Conservation (phyloP, 2,329 filamentous ascomycete species). For the Trichoderma harzianum region DNA sequence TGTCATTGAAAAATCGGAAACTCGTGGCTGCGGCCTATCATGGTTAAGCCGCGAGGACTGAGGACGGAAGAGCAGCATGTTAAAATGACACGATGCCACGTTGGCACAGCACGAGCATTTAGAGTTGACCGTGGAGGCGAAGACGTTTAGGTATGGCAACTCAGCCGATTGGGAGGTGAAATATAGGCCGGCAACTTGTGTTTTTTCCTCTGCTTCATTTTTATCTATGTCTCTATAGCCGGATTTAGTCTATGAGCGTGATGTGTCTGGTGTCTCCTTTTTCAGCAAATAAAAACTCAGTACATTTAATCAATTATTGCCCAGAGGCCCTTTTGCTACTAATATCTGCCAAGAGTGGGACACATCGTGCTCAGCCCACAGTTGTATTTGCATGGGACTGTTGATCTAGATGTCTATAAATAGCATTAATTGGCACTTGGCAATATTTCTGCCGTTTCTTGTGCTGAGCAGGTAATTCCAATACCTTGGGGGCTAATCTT, state of each 20-base stretch:
- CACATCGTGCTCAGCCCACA: neutral
- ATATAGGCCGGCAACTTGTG: constrained; percentile 20
- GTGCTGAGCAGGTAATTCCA: neutral
- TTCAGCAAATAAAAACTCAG: constrained; percentile 10
- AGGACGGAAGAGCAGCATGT: constrained; percentile 8
- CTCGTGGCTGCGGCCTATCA: neutral
- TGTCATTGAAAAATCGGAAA: neutral
- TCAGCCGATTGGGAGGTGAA: constrained; percentile 1
- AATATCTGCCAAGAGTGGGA: neutral
- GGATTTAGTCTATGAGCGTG: constrained; percentile 16
- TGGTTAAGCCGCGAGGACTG: neutral
- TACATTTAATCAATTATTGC: neutral
- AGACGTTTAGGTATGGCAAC: constrained; percentile 10
- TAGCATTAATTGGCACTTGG: neutral
- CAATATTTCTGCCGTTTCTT: neutral
- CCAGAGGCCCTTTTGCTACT: neutral
- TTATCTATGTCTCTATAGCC: constrained; percentile 9
- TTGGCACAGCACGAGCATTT: constrained; percentile 9
- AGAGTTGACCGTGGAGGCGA: constrained; percentile 6
- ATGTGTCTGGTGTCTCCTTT: constrained; percentile 5
- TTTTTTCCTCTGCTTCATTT: constrained; percentile 22
- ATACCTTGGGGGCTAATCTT: neutral
- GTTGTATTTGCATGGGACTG: neutral
- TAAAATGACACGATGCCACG: constrained; percentile 15
- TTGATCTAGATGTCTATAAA: neutral